Base-by-base conservation (phyloP, 2,329 filamentous ascomycete genomes). In the Aspergillus texensis region DNA sequence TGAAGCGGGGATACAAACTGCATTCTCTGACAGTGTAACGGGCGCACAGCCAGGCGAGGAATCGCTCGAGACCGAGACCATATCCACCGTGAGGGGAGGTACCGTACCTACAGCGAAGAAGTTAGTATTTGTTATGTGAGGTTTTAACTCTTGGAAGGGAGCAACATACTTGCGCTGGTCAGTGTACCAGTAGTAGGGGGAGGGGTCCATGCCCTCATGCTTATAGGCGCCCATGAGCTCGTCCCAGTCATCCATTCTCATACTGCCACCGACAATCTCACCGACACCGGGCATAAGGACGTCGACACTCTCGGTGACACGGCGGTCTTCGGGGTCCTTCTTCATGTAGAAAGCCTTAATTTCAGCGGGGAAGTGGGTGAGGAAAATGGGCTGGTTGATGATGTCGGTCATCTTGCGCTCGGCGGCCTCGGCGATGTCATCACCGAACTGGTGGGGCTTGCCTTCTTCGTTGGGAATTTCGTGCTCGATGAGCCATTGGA, bases 281-380 rank as follows among this genome's bases (percentile, higher is more conserved):
- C 95, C 95, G 30, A 99, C 95, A 70, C 93, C 93, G 12, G 95
- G 95, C 93, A 99, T 90, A 66, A 91, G 77, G 64, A 87, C 86
- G 69, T 99, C 95, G 16, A 98, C 94, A 66, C 89, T 93, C 84
- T 99, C 94, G 0, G 95, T 99, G 32, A 97, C 93, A 30, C 94
- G 87, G 34, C 80, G 82, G 75, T 99, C 95, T 34, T 86, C 80
- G 50, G 85, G 83, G 72, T 94, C 95, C 81, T 91, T 94, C 81
- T 94, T 90, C 95, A 99, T 99, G 86, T 99, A 99, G 80, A 99
- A 99, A 1, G 95, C 91, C 85, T 99, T 99, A 85, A 99, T 97
- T 82, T 94, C 93, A 64, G 89, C 89, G 24, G 95, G 95, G 88
- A 99, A 99, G 81, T 98, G 94, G 2, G 94, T 98, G 48, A 98